Evolutionary conservation across 2,329 filamentous ascomycete genomes (phyloP).

Genomic region (Pestalotiopsis sp.): DNA sequence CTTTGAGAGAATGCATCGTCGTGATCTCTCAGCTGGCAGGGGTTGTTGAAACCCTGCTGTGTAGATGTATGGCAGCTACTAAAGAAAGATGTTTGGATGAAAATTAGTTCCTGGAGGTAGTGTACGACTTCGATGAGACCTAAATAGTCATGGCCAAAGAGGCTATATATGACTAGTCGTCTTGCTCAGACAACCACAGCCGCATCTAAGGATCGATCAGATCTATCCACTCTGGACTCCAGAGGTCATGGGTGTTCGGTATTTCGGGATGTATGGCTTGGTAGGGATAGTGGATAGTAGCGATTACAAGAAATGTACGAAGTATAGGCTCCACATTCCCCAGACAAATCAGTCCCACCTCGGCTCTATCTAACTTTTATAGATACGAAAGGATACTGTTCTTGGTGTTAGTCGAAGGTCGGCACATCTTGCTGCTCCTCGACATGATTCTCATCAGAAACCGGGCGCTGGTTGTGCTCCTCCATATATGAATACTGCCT

Average conservation of each 20-base stretch:
- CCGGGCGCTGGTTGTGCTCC: no score
- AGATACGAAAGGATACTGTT: not conserved
- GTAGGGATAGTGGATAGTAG: not conserved
- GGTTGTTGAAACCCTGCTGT: conserved; percentile 23
- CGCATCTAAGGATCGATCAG: not conserved
- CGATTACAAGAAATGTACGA: not conserved
- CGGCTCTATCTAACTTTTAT: not conserved
- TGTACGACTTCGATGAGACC: not conserved
- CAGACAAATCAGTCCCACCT: not conserved
- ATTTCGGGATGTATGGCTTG: not conserved
- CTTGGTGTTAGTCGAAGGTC: not conserved
- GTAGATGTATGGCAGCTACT: not conserved
- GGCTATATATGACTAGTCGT: not conserved
- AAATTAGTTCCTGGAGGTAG: not conserved
- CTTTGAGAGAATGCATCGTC: conserved; percentile 32
- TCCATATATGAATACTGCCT: no score
- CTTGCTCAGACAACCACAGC: not conserved
- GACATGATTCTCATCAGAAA: not conserved
- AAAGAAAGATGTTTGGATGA: not conserved
- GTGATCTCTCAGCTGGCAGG: conserved; percentile 1
- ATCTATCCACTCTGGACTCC: not conserved
- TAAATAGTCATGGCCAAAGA: not conserved
- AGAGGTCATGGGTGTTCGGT: not conserved
- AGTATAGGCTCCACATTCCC: not conserved
- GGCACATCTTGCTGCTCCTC: not conserved